phyloP scores from a whole-genome alignment of 805 yeast genomes.

The Spathaspora boniae region DNA sequence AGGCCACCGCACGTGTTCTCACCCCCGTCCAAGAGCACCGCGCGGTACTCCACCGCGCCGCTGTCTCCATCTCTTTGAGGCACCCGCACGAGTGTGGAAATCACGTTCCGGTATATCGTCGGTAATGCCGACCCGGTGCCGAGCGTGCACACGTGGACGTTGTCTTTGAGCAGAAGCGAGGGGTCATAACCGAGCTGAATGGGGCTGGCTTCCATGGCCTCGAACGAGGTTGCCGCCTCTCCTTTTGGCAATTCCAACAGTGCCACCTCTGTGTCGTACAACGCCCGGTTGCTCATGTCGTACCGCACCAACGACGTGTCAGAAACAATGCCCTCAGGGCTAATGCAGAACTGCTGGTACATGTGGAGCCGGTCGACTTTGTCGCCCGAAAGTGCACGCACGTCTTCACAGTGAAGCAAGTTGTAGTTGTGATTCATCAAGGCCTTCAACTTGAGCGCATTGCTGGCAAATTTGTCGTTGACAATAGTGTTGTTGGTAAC shows the following conservation, averaged over 20 bases:
- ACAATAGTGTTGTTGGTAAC: conserved; percentile 60
- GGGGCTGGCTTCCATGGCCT: conserved; percentile 1
- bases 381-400: conserved; percentile 11
- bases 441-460: conserved; percentile 55
- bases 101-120: conserved; percentile 77
- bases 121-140: conserved; percentile 97
- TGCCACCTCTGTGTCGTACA: conserved; percentile 28
- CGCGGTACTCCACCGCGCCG: conserved; percentile 25
- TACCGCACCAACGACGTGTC: conserved; percentile 20
- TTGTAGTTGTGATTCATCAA: conserved; percentile 45
- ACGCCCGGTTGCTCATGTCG: conserved; percentile 22
- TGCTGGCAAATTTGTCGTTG: conserved; percentile 52
- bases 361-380: conserved; percentile 24
- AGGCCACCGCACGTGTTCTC: conserved; percentile 83
- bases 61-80: conserved; percentile 41
- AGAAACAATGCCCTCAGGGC: conserved; percentile 17
- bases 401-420: conserved; percentile 29
- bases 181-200: conserved; percentile 17
- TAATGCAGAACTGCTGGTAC: conserved; percentile 26
- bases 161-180: conserved; percentile 36
- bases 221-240: background rate
- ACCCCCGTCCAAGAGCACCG: conserved; percentile 86
- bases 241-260: conserved; percentile 14
- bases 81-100: conserved; percentile 71
- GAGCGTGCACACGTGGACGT: conserved; percentile 67